These are phyloP conservation scores for Syzygium aqueum DNA, from an alignment of 345 rosid genomes.

Conservation along the genomic window DNA sequence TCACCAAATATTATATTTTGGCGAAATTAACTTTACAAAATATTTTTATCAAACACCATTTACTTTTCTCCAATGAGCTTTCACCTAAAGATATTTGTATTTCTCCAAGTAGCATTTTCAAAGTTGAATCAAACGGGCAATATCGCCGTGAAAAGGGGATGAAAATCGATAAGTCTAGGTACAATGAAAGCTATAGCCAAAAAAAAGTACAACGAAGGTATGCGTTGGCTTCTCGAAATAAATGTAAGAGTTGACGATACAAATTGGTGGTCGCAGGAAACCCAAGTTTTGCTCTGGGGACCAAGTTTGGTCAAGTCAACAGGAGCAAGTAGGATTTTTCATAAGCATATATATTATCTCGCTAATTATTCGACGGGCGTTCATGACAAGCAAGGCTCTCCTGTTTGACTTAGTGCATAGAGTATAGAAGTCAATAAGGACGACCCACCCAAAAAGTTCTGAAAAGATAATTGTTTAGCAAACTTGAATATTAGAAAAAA, in stretches of 20 bases:
- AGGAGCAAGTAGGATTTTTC: background rate
- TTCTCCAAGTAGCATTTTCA: no score
- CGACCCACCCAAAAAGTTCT: background rate
- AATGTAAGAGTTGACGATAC: background rate
- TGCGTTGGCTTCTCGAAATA: background rate
- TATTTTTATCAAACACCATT: no score
- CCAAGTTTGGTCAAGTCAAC: background rate
- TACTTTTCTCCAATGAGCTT: no score
- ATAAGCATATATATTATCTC: background rate
- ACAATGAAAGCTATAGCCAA: no score
- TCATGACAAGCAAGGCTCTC: background rate
- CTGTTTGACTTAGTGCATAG: background rate
- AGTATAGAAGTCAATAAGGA: background rate
- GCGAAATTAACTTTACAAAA: no score
- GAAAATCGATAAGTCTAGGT: no score
- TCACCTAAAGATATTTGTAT: no score
- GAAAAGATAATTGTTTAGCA: background rate
- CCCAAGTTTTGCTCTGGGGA: no score
- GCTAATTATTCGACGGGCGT: background rate
- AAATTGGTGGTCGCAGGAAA: background rate
- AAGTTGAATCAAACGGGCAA: no score
- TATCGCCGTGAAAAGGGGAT: background rate
- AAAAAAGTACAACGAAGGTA: background rate
- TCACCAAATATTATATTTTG: no score
- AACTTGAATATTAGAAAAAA: no score